Evolutionary conservation across 768 basidiomycete species (phyloP).

Genomic region (Holtermannia corniformis): DNA sequence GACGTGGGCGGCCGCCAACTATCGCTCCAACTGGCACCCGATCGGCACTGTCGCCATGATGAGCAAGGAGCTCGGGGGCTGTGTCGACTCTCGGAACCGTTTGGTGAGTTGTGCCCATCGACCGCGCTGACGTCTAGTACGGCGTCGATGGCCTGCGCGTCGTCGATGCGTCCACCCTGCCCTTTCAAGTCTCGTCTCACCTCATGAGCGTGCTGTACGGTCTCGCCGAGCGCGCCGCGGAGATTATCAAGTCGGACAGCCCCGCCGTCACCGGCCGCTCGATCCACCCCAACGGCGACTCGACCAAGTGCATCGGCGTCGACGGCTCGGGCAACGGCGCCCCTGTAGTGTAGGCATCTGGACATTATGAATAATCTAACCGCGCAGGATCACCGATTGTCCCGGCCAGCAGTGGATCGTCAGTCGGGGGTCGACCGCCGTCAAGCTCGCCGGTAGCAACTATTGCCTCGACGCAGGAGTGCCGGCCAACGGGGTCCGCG

Average conservation of each 20-base stretch:
- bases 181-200: slow-evolving; percentile 33
- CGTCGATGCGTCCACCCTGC: slow-evolving; percentile 29
- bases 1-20: slow-evolving; percentile 22
- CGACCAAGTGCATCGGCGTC: slow-evolving; percentile 23
- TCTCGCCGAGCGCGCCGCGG: slow-evolving; percentile 30
- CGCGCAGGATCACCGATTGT: slow-evolving; percentile 22
- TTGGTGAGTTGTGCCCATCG: slow-evolving; percentile 13
- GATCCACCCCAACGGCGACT: slow-evolving; percentile 24
- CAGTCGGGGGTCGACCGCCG: slow-evolving; percentile 9
- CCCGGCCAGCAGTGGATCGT: slow-evolving; percentile 19
- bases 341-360: slow-evolving; percentile 16
- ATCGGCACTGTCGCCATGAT: slow-evolving; percentile 37
- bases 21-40: slow-evolving; percentile 31
- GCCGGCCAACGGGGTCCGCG: slow-evolving; percentile 17
- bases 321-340: slow-evolving; percentile 10
- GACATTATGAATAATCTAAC: slow-evolving; percentile 6
- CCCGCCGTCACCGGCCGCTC: slow-evolving; percentile 11
- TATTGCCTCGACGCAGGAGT: slow-evolving; percentile 28
- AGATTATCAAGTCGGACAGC: slow-evolving; percentile 24
- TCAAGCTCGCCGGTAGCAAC: slow-evolving; percentile 21
- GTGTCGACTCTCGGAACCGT: slow-evolving; percentile 22
- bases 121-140: slow-evolving; percentile 8
- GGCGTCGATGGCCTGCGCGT: slow-evolving; percentile 27
- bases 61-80: slow-evolving; percentile 26
- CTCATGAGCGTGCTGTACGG: slow-evolving; percentile 32